Base-by-base conservation (phyloP, 352 stramenopile genomes). In the Phytopythium chamaehyphon region DNA sequence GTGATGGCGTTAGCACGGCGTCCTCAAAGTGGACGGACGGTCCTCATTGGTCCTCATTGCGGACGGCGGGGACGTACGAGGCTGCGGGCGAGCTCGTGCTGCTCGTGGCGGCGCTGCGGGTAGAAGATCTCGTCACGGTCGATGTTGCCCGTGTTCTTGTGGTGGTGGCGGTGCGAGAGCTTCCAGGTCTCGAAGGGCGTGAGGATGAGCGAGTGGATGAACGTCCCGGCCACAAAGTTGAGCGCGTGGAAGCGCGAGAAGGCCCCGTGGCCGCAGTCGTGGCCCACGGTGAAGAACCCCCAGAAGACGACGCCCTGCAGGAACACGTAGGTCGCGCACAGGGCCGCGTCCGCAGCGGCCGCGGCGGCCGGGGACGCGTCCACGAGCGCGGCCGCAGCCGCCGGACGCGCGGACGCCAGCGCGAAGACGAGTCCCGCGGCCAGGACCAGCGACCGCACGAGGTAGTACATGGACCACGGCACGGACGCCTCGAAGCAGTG, bases 131-230 rank as follows among this genome's bases (percentile, higher is more conserved):
- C 82, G 51, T 93, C 82, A 16, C 83, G 76, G 64, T 93, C 82
- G 46, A 90, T 83, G 67, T 90, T 90, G 59, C 82, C 82, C 56
- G 79, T 93, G 71, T 93, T 93, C 69, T 89, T 90, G 76, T 93
- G 82, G 66, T 93, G 82, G 55, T 88, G 79, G 38, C 82, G 79
- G 63, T 90, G 82, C 46, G 82, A 84, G 47, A 90, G 66, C 60
- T 90, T 87, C 79, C 82, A 93, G 43, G 71, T 73, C 62, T 90
- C 73, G 66, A 77, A 93, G 19, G 82, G 82, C 53, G 77, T 88
- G 37, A 93, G 72, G 57, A 90, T 85, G 47, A 87, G 64, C 63
- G 82, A 90, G 67, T 93, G 82, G 31, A 85, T 85, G 59, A 88
- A 55, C 40, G 73, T 87, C 37, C 82, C 82, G 18, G 90, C 64